Base-by-base conservation (phyloP, 768 basidiomycete genomes). In the Hysterangium stoloniferum region DNA sequence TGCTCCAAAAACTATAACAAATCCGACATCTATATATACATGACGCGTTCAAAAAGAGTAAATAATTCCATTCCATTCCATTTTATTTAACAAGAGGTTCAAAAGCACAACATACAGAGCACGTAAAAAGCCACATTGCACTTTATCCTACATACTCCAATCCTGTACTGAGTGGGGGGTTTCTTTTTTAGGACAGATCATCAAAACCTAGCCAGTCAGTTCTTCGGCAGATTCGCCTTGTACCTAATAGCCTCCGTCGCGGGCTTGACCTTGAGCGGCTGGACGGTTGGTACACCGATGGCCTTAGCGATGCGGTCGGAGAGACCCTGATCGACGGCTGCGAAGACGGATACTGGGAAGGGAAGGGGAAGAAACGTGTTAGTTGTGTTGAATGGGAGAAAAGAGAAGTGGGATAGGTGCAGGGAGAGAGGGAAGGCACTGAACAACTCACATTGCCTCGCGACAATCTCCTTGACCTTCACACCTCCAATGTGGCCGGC, bases 241-340 rank as follows among this genome's bases (percentile, higher is more conserved):
- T 79, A 83, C 45, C 68, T 71, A 52, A 78, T 55, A 9, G 78
- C 80, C 62, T 81, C 76, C 3, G 61, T 44, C 1, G 82, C 85
- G 13, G 83, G 65, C 64, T 79, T 80, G 57, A 79, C 77, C 52
- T 68, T 57, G 45, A 89, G 70, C 11, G 87, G 85, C 46, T 65
- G 56, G n/a, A 80, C 82, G 2, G 66, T 59, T 2, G 77, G 68
- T 42, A 76, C 70, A 35, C 80, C 80, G 45, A 93, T 73, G 2
- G 79, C 86, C 58, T 74, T 76, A n/a, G 89, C 88, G 57, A 97
- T 73, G 54, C 85, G 76, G 65, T 87, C 79, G 4, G 81, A 82
- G 31, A 94, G 70, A 9, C 68, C 72, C 60, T 87, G 84, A 63
- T 85, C 77, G 51, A 96, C 81, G 45, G 78, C 79, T 35, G 86